These are phyloP conservation scores for Lepidium sativum DNA, from an alignment of 345 rosid genomes.

Conservation along the genomic window DNA sequence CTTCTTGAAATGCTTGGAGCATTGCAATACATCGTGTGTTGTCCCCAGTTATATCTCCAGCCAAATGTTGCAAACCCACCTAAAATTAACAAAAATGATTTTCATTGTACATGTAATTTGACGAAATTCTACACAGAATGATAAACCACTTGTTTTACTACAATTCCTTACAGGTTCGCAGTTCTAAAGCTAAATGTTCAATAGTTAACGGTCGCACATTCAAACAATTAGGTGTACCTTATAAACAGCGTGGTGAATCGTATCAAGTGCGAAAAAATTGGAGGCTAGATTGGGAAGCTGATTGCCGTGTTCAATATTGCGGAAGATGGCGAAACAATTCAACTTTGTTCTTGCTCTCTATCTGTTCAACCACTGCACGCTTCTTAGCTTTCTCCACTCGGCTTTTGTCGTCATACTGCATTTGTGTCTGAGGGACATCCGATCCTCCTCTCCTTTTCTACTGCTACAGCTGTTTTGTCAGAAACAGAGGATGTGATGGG, in stretches of 20 bases:
- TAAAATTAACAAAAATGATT: conserved; percentile 6
- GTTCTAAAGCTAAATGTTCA: not conserved
- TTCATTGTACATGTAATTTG: not conserved
- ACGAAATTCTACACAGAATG: not conserved
- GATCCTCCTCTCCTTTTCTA: conserved; percentile 61
- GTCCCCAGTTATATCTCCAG: conserved; percentile 58
- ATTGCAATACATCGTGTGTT: conserved; percentile 81
- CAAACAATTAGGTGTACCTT: conserved; percentile 36
- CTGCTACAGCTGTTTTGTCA: conserved; percentile 36
- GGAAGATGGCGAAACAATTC: conserved; percentile 77
- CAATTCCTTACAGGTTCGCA: not conserved
- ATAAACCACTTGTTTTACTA: not conserved
- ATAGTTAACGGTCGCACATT: not conserved
- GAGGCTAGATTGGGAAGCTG: conserved; percentile 54
- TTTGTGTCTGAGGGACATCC: conserved; percentile 57
- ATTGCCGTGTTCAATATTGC: conserved; percentile 54
- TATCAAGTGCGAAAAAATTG: conserved; percentile 49
- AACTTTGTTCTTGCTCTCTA: conserved; percentile 64
- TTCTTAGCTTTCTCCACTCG: conserved; percentile 72
- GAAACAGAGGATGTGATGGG: conserved; percentile 30
- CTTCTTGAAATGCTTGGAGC: conserved; percentile 73
- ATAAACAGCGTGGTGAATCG: conserved; percentile 65
- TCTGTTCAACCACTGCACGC: conserved; percentile 57
- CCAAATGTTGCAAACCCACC: conserved; percentile 69
- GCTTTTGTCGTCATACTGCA: conserved; percentile 71